Evolutionary conservation across 169 alveolate genomes (phyloP), one percentile per base, ranked within the genome.

Genomic region (Cryptosporidium sp.): DNA sequence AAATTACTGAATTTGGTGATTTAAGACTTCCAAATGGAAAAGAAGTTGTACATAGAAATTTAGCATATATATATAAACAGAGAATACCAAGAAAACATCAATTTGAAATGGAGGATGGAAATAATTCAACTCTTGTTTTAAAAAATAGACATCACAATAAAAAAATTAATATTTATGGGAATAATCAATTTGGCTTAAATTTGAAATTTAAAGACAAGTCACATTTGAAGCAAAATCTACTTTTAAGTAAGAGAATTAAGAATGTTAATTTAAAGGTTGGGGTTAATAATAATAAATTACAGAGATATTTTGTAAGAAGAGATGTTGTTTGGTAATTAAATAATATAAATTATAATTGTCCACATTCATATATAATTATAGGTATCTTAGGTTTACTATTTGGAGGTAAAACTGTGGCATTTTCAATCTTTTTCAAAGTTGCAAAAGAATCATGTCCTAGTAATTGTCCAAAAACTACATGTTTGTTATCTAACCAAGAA

Each of bases 401-500:
- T 51, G 94, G 94, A 4, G 94, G 94, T 6, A 94, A 89, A 21
- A 95, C 97, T 3, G 97, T 93, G 6, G 94, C 97, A 72, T 91
- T 94, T 91, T 95, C 96, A 86, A 95, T 95, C 86, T 95, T 95
- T 56, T 93, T 94, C 51, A 95, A 87, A 53, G 94, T 92, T 37
- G 94, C 89, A 33, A 85, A 85, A 58, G 97, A 95, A 26, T 94
- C 96, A 67, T 92, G 94, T 72, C 95, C 97, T 60, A 93, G 68
- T 62, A 93, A 92, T 84, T 94, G 95, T 33, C 99, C 99, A 92
- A 97, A 97, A 31, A 97, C 99, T 42, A 97, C 99, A 72, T 98
- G 98, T 94, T 96, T 97, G 37, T 97, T 97, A 93, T 98, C 99
- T 45, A 98, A 93, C 99, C 99, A 97, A 71, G 96, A 97, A 86